Conservation (phyloP, 805 yeast species). For the Wickerhamiella siamensis region DNA sequence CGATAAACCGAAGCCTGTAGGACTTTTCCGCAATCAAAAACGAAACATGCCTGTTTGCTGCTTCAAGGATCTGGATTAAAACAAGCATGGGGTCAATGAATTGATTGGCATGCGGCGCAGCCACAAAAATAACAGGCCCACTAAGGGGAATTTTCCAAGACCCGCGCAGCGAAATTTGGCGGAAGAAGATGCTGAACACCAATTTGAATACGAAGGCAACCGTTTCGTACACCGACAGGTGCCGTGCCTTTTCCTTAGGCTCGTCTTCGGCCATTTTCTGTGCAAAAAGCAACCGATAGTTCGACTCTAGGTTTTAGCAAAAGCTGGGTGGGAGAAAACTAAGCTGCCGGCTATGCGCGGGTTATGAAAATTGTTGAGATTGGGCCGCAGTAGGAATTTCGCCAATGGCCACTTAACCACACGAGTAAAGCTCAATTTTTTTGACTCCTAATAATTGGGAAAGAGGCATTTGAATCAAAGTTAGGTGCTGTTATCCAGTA, state of each 20-base stretch:
- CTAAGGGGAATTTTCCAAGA: slow-evolving; percentile 53
- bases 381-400: no score
- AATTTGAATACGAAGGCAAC: slow-evolving; percentile 25
- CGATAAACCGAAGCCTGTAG: slow-evolving; percentile 49
- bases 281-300: no score
- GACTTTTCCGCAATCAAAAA: slow-evolving; percentile 80
- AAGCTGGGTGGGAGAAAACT: neutral
- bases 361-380: no score
- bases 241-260: slow-evolving; percentile 3
- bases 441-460: no score
- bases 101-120: slow-evolving; percentile 97
- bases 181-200: slow-evolving; percentile 56
- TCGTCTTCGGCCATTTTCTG: neutral
- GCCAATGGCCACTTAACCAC: no score
- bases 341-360: no score
- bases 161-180: slow-evolving; percentile 82
- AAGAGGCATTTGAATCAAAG: no score
- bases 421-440: no score
- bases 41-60: slow-evolving; percentile 53
- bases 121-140: slow-evolving; percentile 85
- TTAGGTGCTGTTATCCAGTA: no score
- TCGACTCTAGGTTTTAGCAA: no score
- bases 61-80: slow-evolving; percentile 62
- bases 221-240: slow-evolving; percentile 21
- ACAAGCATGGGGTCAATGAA: slow-evolving; percentile 74